phyloP scores from a whole-genome alignment of 805 yeast genomes.

The Candida awuae region DNA sequence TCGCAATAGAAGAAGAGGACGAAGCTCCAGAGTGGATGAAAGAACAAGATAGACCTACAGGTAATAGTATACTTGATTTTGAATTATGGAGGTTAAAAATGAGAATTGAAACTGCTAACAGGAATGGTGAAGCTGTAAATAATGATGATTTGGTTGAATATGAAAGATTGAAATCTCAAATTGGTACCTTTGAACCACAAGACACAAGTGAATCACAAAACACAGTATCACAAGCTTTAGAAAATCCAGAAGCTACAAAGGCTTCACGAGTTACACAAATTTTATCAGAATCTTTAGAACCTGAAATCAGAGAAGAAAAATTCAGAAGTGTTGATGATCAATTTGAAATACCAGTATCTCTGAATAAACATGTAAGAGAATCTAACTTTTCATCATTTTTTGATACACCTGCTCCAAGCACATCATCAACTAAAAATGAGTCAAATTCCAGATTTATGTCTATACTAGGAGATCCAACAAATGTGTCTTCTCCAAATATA shows the following conservation, averaged over 20 bases:
- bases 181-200: no score
- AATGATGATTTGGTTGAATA: constrained; percentile 12
- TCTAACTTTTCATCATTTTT: constrained; percentile 22
- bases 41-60: constrained; percentile 31
- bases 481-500: neutral
- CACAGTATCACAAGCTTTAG: neutral
- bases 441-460: constrained; percentile 16
- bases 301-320: neutral
- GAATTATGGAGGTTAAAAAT: constrained; percentile 51
- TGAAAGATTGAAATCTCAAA: constrained; percentile 32
- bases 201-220: constrained; percentile 2
- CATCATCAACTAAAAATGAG: neutral
- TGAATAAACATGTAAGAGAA: constrained; percentile 10
- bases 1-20: constrained; percentile 15
- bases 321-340: constrained; percentile 10
- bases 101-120: constrained; percentile 42
- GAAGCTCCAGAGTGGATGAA: constrained; percentile 31
- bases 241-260: neutral
- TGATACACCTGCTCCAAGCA: constrained; percentile 26
- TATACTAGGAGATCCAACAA: neutral
- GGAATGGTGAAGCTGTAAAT: constrained; percentile 35
- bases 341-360: constrained; percentile 7
- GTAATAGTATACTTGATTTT: constrained; percentile 49
- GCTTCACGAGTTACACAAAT: no score
- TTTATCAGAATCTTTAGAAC: no score